A percentile compares a stretch with the other conserved stretches of the same genome.
Evolutionary conservation across 2,329 filamentous ascomycete species (phyloP).

Genomic region (Pestalotiopsis fici): DNA sequence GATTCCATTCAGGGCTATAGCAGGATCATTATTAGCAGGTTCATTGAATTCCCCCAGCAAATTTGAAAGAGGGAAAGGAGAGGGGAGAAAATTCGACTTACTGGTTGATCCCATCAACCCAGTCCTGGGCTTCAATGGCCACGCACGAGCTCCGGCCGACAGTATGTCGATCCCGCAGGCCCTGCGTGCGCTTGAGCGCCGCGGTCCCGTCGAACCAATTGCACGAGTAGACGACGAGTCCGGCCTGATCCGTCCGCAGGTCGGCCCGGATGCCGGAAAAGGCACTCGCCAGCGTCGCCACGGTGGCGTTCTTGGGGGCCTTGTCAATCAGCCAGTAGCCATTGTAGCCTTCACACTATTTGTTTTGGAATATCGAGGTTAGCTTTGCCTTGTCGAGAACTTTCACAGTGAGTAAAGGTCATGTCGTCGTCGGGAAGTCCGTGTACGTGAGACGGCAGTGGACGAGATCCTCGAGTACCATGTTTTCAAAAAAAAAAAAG

Average conservation of each 20-base stretch:
- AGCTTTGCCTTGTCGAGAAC: too few relatives aligned
- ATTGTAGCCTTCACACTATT: constrained; percentile 73
- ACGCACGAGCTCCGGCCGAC: constrained; percentile 67
- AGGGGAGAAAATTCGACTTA: constrained; percentile 28
- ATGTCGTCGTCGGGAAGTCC: too few relatives aligned
- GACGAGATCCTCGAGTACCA: too few relatives aligned
- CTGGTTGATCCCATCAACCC: constrained; percentile 77
- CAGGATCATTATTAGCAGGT: constrained; percentile 16
- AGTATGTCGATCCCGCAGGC: constrained; percentile 41
- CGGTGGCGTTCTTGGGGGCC: constrained; percentile 36
- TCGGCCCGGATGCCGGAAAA: constrained; percentile 71
- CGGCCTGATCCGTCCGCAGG: constrained; percentile 69
- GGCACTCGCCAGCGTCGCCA: constrained; percentile 59
- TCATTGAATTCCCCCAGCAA: too few relatives aligned
- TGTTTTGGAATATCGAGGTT: too few relatives aligned
- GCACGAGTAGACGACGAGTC: constrained; percentile 73
- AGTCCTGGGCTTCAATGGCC: constrained; percentile 77
- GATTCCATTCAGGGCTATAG: constrained; percentile 44
- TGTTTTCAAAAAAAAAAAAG: too few relatives aligned
- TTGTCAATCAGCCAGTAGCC: constrained; percentile 52
- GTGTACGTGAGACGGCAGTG: too few relatives aligned
- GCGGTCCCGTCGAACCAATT: constrained; percentile 52
- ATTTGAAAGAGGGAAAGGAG: not conserved
- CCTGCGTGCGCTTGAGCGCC: constrained; percentile 61
- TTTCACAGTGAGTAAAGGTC: too few relatives aligned